Evolutionary conservation across 306 rosid species (phyloP).

Genomic region (Astragalus glycyphyllos): DNA sequence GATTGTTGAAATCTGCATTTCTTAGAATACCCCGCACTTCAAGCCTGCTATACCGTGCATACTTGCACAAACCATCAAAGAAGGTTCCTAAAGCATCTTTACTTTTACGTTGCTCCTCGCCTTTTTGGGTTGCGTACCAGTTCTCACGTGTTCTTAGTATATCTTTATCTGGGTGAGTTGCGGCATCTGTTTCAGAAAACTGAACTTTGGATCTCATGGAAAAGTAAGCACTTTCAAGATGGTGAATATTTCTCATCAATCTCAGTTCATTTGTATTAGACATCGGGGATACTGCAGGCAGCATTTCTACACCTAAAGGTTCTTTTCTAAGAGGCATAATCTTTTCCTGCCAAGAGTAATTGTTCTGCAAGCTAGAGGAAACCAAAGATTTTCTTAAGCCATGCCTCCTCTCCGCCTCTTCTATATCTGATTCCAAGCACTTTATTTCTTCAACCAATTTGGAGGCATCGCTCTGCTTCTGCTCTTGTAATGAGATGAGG

Average conservation of each 20-base stretch:
- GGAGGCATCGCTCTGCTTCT: constrained; percentile 71
- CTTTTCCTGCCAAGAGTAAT: constrained; percentile 50
- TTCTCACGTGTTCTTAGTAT: constrained; percentile 65
- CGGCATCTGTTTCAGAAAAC: constrained; percentile 60
- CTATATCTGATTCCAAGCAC: constrained; percentile 81
- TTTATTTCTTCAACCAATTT: constrained; percentile 68
- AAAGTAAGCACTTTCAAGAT: constrained; percentile 87
- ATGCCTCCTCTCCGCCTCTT: constrained; percentile 77
- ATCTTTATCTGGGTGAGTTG: constrained; percentile 54
- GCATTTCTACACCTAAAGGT: constrained; percentile 51
- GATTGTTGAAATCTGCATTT: constrained; percentile 77
- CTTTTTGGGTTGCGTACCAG: constrained; percentile 48
- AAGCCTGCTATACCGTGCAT: constrained; percentile 82
- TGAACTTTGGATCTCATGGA: constrained; percentile 80
- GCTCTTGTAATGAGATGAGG: constrained; percentile 59
- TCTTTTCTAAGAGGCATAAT: constrained; percentile 46
- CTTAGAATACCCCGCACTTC: constrained; percentile 86
- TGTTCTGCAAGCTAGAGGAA: constrained; percentile 48
- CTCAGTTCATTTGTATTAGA: constrained; percentile 56
- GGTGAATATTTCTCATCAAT: constrained; percentile 60
- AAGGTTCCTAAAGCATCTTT: constrained; percentile 71
- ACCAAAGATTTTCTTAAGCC: constrained; percentile 48
- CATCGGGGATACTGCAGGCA: constrained; percentile 43
- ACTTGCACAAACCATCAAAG: constrained; percentile 94
- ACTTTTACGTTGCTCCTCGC: constrained; percentile 50